Evolutionary conservation across 108 stramenopile genomes (phyloP).

Genomic region (Poteriospumella lacustris): DNA sequence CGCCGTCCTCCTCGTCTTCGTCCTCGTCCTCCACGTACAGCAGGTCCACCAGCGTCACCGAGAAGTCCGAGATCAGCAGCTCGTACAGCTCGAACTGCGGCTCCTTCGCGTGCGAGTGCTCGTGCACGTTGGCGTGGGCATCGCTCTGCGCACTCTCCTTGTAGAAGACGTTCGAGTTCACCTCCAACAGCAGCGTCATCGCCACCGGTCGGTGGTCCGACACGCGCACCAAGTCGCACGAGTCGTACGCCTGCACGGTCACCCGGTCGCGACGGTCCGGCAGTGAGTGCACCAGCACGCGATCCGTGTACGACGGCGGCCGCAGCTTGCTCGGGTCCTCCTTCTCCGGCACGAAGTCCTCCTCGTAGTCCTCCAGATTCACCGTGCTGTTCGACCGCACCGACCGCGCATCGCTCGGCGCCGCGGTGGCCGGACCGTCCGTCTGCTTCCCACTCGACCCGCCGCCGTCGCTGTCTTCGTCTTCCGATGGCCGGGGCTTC

Average conservation of each 20-base stretch:
- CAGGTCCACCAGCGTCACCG: not conserved
- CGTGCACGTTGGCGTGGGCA: too few species aligned
- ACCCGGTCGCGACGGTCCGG: not conserved
- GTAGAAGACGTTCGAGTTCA: not conserved
- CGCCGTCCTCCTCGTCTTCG: not conserved
- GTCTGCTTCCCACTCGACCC: not conserved
- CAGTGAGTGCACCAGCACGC: conserved; percentile 21
- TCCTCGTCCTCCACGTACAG: not conserved
- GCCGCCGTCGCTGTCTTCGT: not conserved
- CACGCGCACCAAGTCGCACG: not conserved
- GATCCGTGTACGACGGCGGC: conserved; percentile 27
- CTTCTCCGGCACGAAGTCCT: not conserved
- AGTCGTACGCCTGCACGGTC: not conserved
- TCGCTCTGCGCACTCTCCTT: too few species aligned
- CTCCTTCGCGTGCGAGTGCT: not conserved
- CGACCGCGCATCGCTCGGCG: not conserved
- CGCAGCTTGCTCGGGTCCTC: conserved; percentile 19
- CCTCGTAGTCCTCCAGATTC: not conserved
- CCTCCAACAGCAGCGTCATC: not conserved
- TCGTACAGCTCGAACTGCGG: not conserved
- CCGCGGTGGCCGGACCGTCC: not conserved
- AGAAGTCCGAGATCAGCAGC: not conserved
- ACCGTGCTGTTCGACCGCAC: not conserved
- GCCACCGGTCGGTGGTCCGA: conserved; percentile 26
- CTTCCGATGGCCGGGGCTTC: not conserved